Evolutionary conservation across 164 flowering plant genomes (phyloP).

Genomic region (Vitis vinifera): ASM3070453v1 NC_081811.1:4738501-4739000

Average conservation of each 20-base stretch:
- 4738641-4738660: too few relatives aligned
- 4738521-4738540: not conserved
- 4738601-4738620: not conserved
- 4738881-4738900: constrained; percentile 95
- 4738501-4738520: not conserved
- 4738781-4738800: not conserved
- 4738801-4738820: not conserved
- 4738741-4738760: constrained; percentile 74
- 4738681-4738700: constrained; percentile 73
- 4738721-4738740: constrained; percentile 94
- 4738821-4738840: not conserved
- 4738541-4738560: not conserved
- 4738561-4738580: too few relatives aligned
- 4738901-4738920: constrained; percentile 76
- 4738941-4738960: not conserved
- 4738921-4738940: not conserved
- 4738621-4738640: too few relatives aligned
- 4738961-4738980: not conserved
- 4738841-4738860: constrained; percentile 80
- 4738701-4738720: constrained; percentile 85
- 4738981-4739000: constrained; percentile 75
- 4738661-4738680: constrained; percentile 1
- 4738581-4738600: not conserved
- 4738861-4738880: constrained; percentile 95
- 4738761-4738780: constrained; percentile 10